Evolutionary conservation across 495 filamentous ascomycete species (phyloP).

Genomic region (Penicillium coprophilum): DNA sequence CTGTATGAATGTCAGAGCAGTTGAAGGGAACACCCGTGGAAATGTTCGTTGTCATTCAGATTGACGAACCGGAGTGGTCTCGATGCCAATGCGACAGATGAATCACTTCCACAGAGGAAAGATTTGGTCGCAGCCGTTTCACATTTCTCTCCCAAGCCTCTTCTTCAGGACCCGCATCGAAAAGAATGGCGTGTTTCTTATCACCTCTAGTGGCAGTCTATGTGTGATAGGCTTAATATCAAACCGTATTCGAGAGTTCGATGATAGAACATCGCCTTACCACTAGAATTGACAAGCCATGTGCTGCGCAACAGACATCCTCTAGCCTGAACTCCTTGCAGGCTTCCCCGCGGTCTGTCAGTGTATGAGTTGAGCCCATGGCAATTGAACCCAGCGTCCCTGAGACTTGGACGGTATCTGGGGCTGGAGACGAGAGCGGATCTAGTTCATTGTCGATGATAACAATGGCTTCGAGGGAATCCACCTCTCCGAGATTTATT

Average conservation of each 20-base stretch:
- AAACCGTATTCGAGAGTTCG: neutral
- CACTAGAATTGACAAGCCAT: constrained; percentile 58
- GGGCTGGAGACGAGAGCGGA: constrained; percentile 50
- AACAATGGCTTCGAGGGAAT: constrained; percentile 47
- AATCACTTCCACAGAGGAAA: constrained; percentile 68
- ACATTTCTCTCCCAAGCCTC: constrained; percentile 57
- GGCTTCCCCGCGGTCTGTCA: constrained; percentile 44
- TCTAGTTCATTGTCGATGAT: constrained; percentile 62
- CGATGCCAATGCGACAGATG: constrained; percentile 75
- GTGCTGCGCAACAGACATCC: constrained; percentile 59
- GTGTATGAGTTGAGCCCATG: constrained; percentile 26
- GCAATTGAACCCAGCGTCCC: constrained; percentile 44
- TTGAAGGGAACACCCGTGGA: neutral
- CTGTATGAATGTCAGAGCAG: constrained; percentile 19
- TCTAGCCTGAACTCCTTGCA: constrained; percentile 52
- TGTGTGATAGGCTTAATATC: neutral
- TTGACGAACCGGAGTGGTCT: constrained; percentile 52
- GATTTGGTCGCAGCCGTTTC: constrained; percentile 47
- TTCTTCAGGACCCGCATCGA: constrained; percentile 61
- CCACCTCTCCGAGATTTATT: constrained; percentile 42
- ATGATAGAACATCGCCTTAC: constrained; percentile 27
- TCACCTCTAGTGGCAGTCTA: constrained; percentile 56
- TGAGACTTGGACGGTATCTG: constrained; percentile 47
- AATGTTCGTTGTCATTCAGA: neutral
- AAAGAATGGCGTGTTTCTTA: constrained; percentile 54